Percentiles rank a stretch among this genome's conserved stretches.
These are phyloP conservation scores for Salinomyces thailandicus DNA, from an alignment of 2,329 filamentous ascomycete species.

Conservation along the genomic window DNA sequence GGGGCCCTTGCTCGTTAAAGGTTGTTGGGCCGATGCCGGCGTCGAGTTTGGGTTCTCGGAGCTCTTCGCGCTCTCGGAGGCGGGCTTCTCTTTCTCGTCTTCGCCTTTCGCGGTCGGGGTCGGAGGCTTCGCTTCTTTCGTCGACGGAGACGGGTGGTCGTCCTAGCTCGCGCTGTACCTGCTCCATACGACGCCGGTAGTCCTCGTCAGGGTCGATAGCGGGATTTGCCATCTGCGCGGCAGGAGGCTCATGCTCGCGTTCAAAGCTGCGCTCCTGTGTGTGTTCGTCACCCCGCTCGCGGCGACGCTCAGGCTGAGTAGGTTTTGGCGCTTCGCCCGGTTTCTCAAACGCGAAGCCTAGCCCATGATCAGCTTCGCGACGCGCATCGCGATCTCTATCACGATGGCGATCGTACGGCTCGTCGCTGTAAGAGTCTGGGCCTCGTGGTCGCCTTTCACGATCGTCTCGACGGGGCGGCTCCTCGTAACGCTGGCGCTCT, in stretches of 20 bases:
- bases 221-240: constrained; percentile 13
- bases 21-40: constrained; percentile 9
- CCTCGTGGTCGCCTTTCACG: constrained; percentile 5
- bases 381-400: constrained; percentile 21
- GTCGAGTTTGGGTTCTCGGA: constrained; percentile 8
- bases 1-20: constrained; percentile 9
- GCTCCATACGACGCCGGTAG: constrained; percentile 39
- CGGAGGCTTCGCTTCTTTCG: constrained; percentile 15
- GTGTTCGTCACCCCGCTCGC: neutral
- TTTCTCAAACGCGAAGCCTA: constrained; percentile 26
- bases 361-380: constrained; percentile 19
- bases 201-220: constrained; percentile 40
- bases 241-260: constrained; percentile 11
- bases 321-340: constrained; percentile 14
- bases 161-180: constrained; percentile 36
- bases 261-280: constrained; percentile 11
- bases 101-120: constrained; percentile 24
- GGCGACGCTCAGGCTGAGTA: neutral
- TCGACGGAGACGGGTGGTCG: constrained; percentile 17
- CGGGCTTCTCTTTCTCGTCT: constrained; percentile 24
- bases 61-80: constrained; percentile 18
- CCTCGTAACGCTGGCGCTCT: constrained; percentile 10
- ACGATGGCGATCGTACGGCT: constrained; percentile 13
- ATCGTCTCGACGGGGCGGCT: constrained; percentile 6
- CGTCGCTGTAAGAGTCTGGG: constrained; percentile 13